Evolutionary conservation across 495 filamentous ascomycete genomes (phyloP).

Genomic region (Oidiodendron maius): DNA sequence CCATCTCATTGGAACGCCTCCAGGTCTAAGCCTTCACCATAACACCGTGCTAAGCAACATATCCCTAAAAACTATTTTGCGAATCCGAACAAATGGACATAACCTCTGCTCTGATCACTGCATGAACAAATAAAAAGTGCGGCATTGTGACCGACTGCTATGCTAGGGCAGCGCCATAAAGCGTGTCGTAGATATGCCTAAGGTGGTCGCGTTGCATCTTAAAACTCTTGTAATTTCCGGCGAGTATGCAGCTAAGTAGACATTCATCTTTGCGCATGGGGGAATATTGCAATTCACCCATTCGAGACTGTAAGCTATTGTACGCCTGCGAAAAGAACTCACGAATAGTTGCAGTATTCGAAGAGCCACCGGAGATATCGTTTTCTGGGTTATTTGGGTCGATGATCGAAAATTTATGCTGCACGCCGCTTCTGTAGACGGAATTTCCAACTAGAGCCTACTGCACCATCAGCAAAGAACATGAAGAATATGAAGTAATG

Average conservation of each 20-base stretch:
- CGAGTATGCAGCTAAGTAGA: slow-evolving; percentile 60
- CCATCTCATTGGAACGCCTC: slow-evolving; percentile 18
- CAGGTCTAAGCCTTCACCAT: slow-evolving; percentile 5
- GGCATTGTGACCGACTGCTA: background rate
- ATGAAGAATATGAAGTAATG: background rate
- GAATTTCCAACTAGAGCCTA: slow-evolving; percentile 21
- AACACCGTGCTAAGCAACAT: slow-evolving; percentile 4
- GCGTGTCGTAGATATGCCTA: slow-evolving; percentile 18
- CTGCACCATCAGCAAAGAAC: background rate
- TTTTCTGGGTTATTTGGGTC: slow-evolving; percentile 82
- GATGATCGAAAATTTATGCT: slow-evolving; percentile 61
- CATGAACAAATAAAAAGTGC: background rate
- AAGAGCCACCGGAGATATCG: slow-evolving; percentile 80
- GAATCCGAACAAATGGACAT: background rate
- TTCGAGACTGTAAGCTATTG: slow-evolving; percentile 44
- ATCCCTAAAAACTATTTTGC: background rate
- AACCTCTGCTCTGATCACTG: background rate
- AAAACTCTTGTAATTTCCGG: slow-evolving; percentile 67
- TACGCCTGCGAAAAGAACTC: slow-evolving; percentile 59
- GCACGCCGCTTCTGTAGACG: slow-evolving; percentile 31
- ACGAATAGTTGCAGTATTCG: slow-evolving; percentile 55
- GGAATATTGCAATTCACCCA: slow-evolving; percentile 37
- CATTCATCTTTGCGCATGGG: slow-evolving; percentile 33
- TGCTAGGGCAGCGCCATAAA: slow-evolving; percentile 12
- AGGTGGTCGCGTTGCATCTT: slow-evolving; percentile 48